Evolutionary conservation across 108 stramenopile species (phyloP).

Genomic region (Nitzschia palea): DNA sequence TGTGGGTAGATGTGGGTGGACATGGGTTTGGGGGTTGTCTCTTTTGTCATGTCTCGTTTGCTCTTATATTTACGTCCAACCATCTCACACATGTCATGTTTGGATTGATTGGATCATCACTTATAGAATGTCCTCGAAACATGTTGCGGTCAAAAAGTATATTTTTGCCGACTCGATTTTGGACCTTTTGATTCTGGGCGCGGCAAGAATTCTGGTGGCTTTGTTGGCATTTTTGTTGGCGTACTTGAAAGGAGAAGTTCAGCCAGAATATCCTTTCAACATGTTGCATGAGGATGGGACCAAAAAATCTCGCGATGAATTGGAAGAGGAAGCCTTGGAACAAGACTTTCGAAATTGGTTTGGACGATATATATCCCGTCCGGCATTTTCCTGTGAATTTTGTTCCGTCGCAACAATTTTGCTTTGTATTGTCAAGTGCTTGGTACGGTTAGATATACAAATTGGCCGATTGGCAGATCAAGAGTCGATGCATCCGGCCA

Average conservation of each 20-base stretch:
- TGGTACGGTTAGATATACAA: slow-evolving; percentile 52
- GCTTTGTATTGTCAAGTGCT: slow-evolving; percentile 41
- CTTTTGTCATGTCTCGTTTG: neutral
- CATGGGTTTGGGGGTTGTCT: too few relatives aligned
- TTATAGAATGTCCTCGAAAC: neutral
- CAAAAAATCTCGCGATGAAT: slow-evolving; percentile 53
- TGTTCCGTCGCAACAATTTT: slow-evolving; percentile 29
- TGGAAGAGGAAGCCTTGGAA: slow-evolving; percentile 63
- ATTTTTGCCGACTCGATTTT: slow-evolving; percentile 20
- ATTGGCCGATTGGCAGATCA: slow-evolving; percentile 33
- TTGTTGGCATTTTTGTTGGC: slow-evolving; percentile 14
- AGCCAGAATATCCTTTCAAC: slow-evolving; percentile 37
- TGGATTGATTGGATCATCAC: neutral
- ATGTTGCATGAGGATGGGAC: slow-evolving; percentile 46
- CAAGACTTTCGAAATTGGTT: slow-evolving; percentile 45
- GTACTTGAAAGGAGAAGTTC: slow-evolving; percentile 14
- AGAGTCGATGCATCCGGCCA: slow-evolving; percentile 42
- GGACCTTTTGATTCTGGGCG: slow-evolving; percentile 36
- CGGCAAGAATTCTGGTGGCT: slow-evolving; percentile 15
- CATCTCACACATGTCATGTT: neutral
- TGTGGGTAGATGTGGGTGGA: too few relatives aligned
- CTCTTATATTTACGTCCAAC: neutral
- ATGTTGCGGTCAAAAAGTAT: neutral
- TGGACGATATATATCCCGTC: slow-evolving; percentile 26
- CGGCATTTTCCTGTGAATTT: slow-evolving; percentile 41